Evolutionary conservation across 169 alveolate genomes (phyloP).

Genomic region (Ichthyophthirius multifiliis): DNA sequence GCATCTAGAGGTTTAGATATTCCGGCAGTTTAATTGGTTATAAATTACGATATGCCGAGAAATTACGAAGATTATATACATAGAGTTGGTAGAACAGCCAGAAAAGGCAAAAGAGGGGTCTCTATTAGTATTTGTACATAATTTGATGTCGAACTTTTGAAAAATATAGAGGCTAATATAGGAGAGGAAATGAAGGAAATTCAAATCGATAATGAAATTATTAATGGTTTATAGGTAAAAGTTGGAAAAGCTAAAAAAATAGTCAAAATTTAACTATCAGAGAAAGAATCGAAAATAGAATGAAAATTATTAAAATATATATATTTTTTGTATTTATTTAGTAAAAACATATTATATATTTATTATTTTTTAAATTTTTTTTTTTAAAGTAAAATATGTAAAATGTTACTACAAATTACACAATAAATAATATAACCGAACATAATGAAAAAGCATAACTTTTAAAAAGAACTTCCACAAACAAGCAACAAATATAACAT

Average conservation of each 20-base stretch:
- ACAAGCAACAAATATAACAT: too few species aligned
- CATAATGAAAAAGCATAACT: too few species aligned
- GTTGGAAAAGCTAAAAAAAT: background rate
- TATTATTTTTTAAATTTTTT: too few species aligned
- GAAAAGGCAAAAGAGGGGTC: conserved; percentile 67
- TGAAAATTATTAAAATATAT: too few species aligned
- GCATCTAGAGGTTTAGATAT: conserved; percentile 99
- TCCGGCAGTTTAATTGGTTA: conserved; percentile 93
- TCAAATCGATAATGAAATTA: background rate
- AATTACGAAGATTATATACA: conserved; percentile 95
- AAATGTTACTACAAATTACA: too few species aligned
- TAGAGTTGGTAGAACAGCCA: conserved; percentile 89
- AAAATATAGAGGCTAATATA: background rate
- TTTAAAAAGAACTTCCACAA: too few species aligned
- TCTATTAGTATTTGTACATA: conserved; percentile 27
- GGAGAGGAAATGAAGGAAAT: conserved; percentile 2
- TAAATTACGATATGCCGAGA: conserved; percentile 95
- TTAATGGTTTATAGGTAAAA: background rate
- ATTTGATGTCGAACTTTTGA: conserved; percentile 17
- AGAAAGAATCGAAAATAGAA: too few species aligned
- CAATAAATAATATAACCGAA: too few species aligned
- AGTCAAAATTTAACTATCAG: background rate
- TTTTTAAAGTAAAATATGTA: too few species aligned
- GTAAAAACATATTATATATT: too few species aligned
- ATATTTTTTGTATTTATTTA: too few species aligned